Evolutionary conservation across 2,329 filamentous ascomycete species (phyloP).

Genomic region (Aspergillus sp.): DNA sequence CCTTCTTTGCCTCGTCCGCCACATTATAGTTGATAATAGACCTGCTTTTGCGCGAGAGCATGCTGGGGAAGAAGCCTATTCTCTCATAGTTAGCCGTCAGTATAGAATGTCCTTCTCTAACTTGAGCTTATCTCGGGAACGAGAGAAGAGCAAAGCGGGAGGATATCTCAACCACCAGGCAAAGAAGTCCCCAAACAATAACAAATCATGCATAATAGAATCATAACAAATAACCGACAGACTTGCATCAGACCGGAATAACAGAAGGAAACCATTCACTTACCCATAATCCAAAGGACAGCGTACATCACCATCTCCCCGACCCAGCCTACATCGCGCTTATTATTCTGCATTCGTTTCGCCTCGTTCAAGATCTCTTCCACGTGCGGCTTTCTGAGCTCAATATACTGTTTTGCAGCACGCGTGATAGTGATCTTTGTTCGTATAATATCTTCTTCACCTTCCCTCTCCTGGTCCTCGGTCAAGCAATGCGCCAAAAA

Average conservation of each 20-base stretch:
- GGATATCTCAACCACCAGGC: neutral
- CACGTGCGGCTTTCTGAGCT: slow-evolving; percentile 36
- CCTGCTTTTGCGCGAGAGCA: slow-evolving; percentile 16
- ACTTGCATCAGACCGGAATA: no score
- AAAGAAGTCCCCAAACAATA: neutral
- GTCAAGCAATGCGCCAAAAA: slow-evolving; percentile 37
- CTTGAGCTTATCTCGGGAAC: no score
- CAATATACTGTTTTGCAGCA: slow-evolving; percentile 33
- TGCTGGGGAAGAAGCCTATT: slow-evolving; percentile 24
- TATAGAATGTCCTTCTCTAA: no score
- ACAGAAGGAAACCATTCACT: slow-evolving; percentile 6
- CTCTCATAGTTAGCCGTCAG: no score
- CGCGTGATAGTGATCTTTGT: slow-evolving; percentile 23
- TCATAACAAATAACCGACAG: no score
- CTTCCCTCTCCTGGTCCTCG: no score
- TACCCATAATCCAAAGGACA: slow-evolving; percentile 37
- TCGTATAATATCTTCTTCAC: neutral
- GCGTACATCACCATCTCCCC: slow-evolving; percentile 41
- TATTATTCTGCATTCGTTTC: slow-evolving; percentile 33
- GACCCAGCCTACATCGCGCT: slow-evolving; percentile 33
- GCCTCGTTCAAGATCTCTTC: slow-evolving; percentile 33
- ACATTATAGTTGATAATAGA: slow-evolving; percentile 26
- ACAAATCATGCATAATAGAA: neutral
- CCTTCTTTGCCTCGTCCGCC: slow-evolving; percentile 19
- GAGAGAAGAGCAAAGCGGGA: no score